Base-by-base conservation (phyloP, 192 early-diverging fungal genomes). In the Funneliformis geosporum region DNA sequence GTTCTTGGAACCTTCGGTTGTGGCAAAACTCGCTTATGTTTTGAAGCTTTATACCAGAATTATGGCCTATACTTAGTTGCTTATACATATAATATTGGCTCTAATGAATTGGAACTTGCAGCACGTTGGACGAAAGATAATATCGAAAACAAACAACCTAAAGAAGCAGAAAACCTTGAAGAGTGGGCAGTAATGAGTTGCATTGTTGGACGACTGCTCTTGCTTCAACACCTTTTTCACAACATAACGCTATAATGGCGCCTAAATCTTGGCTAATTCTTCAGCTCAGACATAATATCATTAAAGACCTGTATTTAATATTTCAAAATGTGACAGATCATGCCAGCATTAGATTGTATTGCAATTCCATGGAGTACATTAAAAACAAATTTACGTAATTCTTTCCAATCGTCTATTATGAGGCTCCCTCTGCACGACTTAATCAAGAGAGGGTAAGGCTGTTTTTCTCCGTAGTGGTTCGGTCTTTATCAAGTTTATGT, bases 1-100 rank as follows among this genome's bases (percentile, higher is more conserved):
- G n/a, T n/a, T n/a, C n/a, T n/a, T n/a, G 8, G 64, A 33, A 66
- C 64, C 21, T 66, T 23, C 27, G 8, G 27, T 8, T 66, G 64
- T 66, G 25, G 4, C 64, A 66, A 66, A 66, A 66, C 64, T 66
- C 25, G 27, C 27, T 23, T 66, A 28, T 66, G 8, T 66, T 28
- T 28, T 25, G 25, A 28, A 28, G 0, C 9, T 28, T 66, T 66
- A 66, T 66, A 1, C 16, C 10, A 1, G 0, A 27, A 66, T 0
- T 66, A 66, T 66, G 9, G 64, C 25, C 64, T 66, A 25, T 66
- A 66, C 23, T 66, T 66, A 27, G 25, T 66, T 66, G 1, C 64
- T 66, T 4, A 27, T 27, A 4, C 64, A 66, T 66, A 2, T 4
- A 28, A 5, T 66, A 3, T 66, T 66, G 64, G 8, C 9, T 25